Conservation (phyloP, 805 yeast genomes). For the Candida maltosa region DNA sequence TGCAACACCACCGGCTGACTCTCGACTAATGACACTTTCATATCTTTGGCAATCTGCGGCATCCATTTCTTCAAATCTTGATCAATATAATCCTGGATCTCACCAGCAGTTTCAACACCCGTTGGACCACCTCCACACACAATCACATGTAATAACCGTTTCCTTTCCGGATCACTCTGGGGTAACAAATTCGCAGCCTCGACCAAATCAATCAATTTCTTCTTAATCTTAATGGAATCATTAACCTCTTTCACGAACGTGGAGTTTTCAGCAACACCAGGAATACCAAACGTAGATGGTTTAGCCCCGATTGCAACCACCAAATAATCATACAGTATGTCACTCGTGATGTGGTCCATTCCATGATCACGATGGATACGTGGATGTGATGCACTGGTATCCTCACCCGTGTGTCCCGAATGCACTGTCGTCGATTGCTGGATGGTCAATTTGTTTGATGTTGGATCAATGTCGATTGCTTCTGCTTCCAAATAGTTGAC, state of each 20-base stretch:
- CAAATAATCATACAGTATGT: conserved; percentile 70
- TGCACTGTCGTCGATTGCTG: conserved; percentile 56
- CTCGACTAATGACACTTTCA: conserved; percentile 81
- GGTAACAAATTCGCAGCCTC: conserved; percentile 86
- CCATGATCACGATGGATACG: conserved; percentile 38
- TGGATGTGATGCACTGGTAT: conserved; percentile 39
- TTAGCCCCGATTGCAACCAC: conserved; percentile 94
- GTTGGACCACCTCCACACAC: conserved; percentile 99
- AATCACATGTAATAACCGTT: conserved; percentile 79
- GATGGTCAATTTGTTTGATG: conserved; percentile 59
- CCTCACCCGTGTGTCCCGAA: conserved; percentile 52
- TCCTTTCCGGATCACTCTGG: conserved; percentile 71
- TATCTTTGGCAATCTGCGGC: conserved; percentile 79
- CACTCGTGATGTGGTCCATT: conserved; percentile 41
- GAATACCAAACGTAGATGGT: conserved; percentile 91
- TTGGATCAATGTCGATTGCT: conserved; percentile 79
- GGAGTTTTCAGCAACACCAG: conserved; percentile 88
- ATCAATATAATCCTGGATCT: conserved; percentile 88
- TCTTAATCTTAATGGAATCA: conserved; percentile 82
- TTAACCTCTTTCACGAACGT: conserved; percentile 85
- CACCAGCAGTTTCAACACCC: conserved; percentile 97
- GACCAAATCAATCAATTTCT: conserved; percentile 77
- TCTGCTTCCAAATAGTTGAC: conserved; percentile 86
- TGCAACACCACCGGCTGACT: conserved; percentile 85
- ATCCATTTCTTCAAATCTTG: conserved; percentile 88